Base-by-base conservation (phyloP, 148 eudicot genomes). In the Camellia japonica region DNA sequence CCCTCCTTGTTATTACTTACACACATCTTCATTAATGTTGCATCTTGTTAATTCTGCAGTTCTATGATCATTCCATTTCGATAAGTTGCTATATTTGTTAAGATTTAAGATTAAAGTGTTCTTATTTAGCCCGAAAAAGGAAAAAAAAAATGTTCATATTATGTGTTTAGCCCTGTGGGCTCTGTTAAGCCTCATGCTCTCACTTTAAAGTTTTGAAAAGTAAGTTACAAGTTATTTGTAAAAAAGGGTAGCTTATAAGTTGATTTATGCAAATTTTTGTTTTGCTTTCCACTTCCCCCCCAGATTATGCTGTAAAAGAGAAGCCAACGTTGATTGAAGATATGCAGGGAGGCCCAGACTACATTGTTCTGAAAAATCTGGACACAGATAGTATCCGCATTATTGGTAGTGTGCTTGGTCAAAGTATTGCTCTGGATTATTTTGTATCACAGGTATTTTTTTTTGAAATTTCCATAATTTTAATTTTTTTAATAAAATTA, bases 291-390 rank as follows among this genome's bases (percentile, higher is more conserved):
- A 5, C 65, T 58, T 71, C 15, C 20, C 82, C 16, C 66, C 81
- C 88, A 95, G 99, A 95, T 85, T 95, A 95, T 81, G 86, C 89
- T 46, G 88, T 95, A 77, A 92, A 90, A 84, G 99, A 95, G 89
- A 93, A 88, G 81, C 97, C 97, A 64, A 72, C 70, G 18, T 85
- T 92, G 82, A 84, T 66, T 60, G 90, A 93, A 85, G 93, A 92
- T 69, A 95, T 95, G 99, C 92, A 81, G 77, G 99, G 97, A 80
- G 99, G 99, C 74, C 89, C 92, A 67, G 97, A 95, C 87, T 89
- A 83, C 81, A 93, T 95, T 58, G 88, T 93, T 83, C 87, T 95
- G 64, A 93, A 87, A 87, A 79, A 88, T 71, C 88, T 95, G 66
- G 97, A 95, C 78, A 88, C 84, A 56, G 99, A 95, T 78, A 90